Evolutionary conservation across 495 filamentous ascomycete genomes (phyloP), one percentile per base, ranked within the genome.

Genomic region (Neurospora sp.): DNA sequence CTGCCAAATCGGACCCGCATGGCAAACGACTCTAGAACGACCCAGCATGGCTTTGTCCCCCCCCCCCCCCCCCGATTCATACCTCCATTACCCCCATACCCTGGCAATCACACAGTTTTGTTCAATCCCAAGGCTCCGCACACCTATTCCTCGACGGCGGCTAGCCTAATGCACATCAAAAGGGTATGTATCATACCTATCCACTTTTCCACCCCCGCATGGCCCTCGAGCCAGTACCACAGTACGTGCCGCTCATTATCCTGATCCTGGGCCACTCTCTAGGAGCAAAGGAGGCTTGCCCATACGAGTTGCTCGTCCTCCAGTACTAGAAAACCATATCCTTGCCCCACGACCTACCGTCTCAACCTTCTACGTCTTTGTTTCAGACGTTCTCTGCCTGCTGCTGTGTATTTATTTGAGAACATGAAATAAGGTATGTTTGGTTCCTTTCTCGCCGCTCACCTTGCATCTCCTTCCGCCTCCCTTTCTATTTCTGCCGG

Each of bases 221-320:
- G 53, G 53, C 17, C 27, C 53, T 65, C 53, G 53, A 37, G 53
- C 53, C 53, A 35, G 53, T 65, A 65, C 53, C 27, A 17, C 53
- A 65, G 27, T 65, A 65, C 53, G 53, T 65, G 53, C 53, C 53
- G 53, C 53, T 61, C 22, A 14, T 61, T 61, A 61, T 61, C 53
- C 53, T 61, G 53, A 61, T 61, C 27, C 53, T 31, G 22, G 22
- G 53, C 53, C 22, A 61, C 53, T 61, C 35, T 31, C 68, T 69
- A 38, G 70, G 22, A 65, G 45, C n/a, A 61, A 74, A 71, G 70
- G 70, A 71, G 73, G 73, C 70, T 73, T 69, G 70, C 38, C 10
- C 71, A 37, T 45, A 71, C 31, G 41, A 37, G 39, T 38, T 20
- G 20, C 69, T 70, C 41, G 37, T 45, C 27, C 20, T 22, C 38